phyloP scores from a whole-genome alignment of 768 basidiomycete species.

The Candolleomyces eurysporus region DNA sequence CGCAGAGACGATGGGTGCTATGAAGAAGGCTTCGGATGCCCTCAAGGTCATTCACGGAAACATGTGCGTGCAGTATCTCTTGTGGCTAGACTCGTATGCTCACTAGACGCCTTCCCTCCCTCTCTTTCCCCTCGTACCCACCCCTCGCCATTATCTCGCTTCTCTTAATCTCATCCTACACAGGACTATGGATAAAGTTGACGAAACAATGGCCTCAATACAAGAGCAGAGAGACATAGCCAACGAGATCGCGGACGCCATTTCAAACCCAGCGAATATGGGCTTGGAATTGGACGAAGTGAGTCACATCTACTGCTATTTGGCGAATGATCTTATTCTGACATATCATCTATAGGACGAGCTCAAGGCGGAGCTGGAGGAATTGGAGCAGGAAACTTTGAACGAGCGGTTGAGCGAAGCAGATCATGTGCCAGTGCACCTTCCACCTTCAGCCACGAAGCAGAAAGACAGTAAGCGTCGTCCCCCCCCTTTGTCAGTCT shows the following conservation, averaged over 20 bases:
- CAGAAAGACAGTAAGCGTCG: conserved; percentile 45
- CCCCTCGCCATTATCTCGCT: too few species aligned
- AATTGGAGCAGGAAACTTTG: conserved; percentile 85
- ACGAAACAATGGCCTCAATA: conserved; percentile 82
- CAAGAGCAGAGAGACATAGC: conserved; percentile 90
- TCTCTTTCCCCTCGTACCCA: background rate
- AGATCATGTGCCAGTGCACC: conserved; percentile 85
- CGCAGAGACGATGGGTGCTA: conserved; percentile 93
- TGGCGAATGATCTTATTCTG: conserved; percentile 1
- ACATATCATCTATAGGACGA: conserved; percentile 53
- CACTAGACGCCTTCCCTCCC: background rate
- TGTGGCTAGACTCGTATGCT: background rate
- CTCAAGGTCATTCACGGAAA: conserved; percentile 87
- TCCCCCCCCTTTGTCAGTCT: conserved; percentile 10
- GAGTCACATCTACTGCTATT: conserved; percentile 18
- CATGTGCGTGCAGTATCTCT: conserved; percentile 56
- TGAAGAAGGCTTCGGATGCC: conserved; percentile 93
- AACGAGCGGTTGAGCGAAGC: conserved; percentile 83
- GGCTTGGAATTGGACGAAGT: conserved; percentile 73
- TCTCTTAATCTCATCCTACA: background rate
- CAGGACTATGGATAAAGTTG: conserved; percentile 87
- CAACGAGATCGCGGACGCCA: conserved; percentile 87
- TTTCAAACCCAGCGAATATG: conserved; percentile 66
- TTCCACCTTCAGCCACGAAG: conserved; percentile 60
- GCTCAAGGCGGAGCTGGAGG: conserved; percentile 75